Evolutionary conservation across 805 yeast species (phyloP).

Genomic region (Hanseniaspora valbyensis): DNA sequence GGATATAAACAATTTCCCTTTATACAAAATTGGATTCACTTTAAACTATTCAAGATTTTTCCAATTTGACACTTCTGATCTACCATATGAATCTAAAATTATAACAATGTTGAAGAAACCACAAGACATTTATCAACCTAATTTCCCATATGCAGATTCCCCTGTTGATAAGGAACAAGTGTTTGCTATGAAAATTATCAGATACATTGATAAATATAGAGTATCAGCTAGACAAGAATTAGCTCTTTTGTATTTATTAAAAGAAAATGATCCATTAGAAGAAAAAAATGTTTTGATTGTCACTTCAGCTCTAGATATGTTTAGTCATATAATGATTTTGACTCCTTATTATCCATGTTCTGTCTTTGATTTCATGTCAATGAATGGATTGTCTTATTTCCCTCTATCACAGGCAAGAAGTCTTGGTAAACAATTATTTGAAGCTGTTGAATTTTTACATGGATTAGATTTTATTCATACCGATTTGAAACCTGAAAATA

Average conservation of each 20-base stretch:
- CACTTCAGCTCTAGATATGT: constrained; percentile 10
- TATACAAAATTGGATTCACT: neutral
- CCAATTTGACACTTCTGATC: neutral
- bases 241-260: constrained; percentile 47
- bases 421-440: constrained; percentile 70
- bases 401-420: constrained; percentile 91
- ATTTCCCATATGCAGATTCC: constrained; percentile 3
- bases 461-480: constrained; percentile 87
- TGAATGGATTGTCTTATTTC: constrained; percentile 74
- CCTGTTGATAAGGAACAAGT: neutral
- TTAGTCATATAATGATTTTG: constrained; percentile 74
- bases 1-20: neutral
- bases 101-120: neutral
- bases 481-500: constrained; percentile 93
- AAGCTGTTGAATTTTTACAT: constrained; percentile 81
- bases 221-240: constrained; percentile 92
- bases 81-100: constrained; percentile 12
- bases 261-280: constrained; percentile 29
- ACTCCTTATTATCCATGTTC: constrained; percentile 79
- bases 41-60: constrained; percentile 7
- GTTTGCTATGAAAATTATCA: constrained; percentile 75
- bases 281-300: constrained; percentile 10
- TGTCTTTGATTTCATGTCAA: constrained; percentile 79
- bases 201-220: constrained; percentile 85
- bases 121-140: neutral